Percentiles rank a stretch among this genome's conserved stretches.
Evolutionary conservation across 2,329 filamentous ascomycete genomes (phyloP).

Genomic region (Cladosporium sp.): DNA sequence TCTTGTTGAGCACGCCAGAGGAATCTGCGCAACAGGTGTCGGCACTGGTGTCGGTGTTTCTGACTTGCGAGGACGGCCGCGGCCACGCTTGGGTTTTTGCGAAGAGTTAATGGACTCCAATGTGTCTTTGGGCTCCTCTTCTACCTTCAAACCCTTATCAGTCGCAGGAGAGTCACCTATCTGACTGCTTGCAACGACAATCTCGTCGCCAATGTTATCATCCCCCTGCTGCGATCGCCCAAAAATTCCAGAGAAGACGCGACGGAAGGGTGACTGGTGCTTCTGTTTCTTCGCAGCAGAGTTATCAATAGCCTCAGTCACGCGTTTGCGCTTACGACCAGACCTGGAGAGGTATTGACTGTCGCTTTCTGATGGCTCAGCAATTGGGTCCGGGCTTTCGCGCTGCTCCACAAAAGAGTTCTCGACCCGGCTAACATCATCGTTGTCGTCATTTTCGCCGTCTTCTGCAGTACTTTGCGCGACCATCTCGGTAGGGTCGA

Average conservation of each 20-base stretch:
- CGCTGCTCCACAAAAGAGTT: slow-evolving; percentile 40
- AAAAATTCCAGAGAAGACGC: slow-evolving; percentile 30
- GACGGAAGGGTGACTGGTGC: slow-evolving; percentile 34
- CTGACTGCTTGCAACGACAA: slow-evolving; percentile 41
- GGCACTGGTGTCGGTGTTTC: slow-evolving; percentile 23
- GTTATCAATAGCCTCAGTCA: slow-evolving; percentile 19
- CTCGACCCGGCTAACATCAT: slow-evolving; percentile 38
- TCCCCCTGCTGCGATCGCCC: slow-evolving; percentile 30
- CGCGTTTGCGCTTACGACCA: slow-evolving; percentile 34
- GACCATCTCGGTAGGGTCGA: background rate
- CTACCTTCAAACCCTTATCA: background rate
- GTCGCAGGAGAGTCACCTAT: slow-evolving; percentile 19
- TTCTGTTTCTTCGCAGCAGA: slow-evolving; percentile 33
- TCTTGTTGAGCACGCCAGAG: slow-evolving; percentile 14
- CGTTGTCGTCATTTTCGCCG: slow-evolving; percentile 23
- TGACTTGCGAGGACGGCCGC: slow-evolving; percentile 33
- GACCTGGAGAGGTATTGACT: slow-evolving; percentile 8
- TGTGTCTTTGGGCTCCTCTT: background rate
- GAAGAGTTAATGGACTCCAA: background rate
- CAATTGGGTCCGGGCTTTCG: background rate
- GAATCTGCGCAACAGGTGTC: slow-evolving; percentile 16
- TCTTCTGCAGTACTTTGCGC: background rate
- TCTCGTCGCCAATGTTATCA: slow-evolving; percentile 44
- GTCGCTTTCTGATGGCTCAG: background rate
- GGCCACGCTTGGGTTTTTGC: slow-evolving; percentile 29